Percentiles rank a stretch among this genome's conserved stretches.
Evolutionary conservation across 2,329 filamentous ascomycete species (phyloP).

Genomic region (Monosporascus sp.): DNA sequence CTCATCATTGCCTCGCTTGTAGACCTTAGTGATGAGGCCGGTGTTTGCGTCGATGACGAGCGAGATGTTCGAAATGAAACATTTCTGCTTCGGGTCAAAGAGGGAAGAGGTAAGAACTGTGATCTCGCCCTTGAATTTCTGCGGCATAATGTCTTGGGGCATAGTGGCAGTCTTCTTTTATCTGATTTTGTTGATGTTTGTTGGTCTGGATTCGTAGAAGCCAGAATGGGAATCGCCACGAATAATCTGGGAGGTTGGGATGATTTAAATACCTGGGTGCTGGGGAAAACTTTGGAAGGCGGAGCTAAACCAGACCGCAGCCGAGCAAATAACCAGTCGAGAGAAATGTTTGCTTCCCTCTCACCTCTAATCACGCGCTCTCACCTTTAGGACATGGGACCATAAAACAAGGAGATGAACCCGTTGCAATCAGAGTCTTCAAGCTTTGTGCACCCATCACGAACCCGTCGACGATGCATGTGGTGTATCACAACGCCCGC

Average conservation of each 20-base stretch:
- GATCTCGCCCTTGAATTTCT: constrained; percentile 5
- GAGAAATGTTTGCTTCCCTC: no score
- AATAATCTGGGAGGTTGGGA: background rate
- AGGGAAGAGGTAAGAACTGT: constrained; percentile 20
- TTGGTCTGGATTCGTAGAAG: background rate
- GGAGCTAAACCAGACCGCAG: no score
- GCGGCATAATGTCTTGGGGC: constrained; percentile 2
- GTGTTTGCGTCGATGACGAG: constrained; percentile 16
- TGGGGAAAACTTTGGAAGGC: background rate
- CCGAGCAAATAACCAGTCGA: no score
- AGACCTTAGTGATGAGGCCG: constrained; percentile 17
- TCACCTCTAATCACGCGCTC: no score
- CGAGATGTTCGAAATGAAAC: constrained; percentile 14
- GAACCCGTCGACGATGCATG: no score
- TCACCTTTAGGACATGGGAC: no score
- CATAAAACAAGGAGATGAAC: no score
- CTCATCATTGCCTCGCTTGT: constrained; percentile 9
- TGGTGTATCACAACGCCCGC: no score
- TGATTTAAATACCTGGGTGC: background rate
- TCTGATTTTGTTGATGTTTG: background rate
- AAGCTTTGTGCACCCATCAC: no score
- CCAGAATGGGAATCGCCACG: background rate
- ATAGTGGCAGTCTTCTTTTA: background rate
- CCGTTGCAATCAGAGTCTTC: no score
- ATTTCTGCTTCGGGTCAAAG: constrained; percentile 20